These are phyloP conservation scores for Byssoonygena ceratinophila DNA, from an alignment of 2,329 filamentous ascomycete species.

Conservation along the genomic window DNA sequence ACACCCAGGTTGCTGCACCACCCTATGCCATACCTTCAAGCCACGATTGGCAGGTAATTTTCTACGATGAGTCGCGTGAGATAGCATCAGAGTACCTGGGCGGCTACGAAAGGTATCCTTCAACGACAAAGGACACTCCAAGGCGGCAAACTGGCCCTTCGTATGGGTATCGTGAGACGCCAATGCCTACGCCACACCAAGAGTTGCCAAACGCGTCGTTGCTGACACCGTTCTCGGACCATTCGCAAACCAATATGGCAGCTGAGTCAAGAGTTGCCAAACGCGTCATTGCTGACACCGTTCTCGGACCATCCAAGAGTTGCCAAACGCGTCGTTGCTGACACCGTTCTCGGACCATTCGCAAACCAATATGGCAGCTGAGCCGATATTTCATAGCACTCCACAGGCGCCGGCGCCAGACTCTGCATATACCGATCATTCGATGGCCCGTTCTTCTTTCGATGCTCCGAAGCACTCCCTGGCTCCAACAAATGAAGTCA, in stretches of 20 bases:
- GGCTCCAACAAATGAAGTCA: conserved; percentile 37
- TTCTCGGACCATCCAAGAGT: conserved; percentile 39
- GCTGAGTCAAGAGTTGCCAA: conserved; percentile 25
- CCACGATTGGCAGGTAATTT: conserved; percentile 61
- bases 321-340: conserved; percentile 35
- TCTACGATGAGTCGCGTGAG: conserved; percentile 77
- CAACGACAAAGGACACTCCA: conserved; percentile 36
- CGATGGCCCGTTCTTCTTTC: conserved; percentile 28
- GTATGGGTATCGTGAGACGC: conserved; percentile 5
- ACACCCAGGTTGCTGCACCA: conserved; percentile 61
- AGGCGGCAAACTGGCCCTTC: not conserved
- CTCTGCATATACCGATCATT: conserved; percentile 24
- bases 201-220: conserved; percentile 34
- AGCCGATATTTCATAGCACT: conserved; percentile 23
- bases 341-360: conserved; percentile 38
- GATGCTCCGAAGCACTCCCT: conserved; percentile 30
- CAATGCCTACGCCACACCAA: conserved; percentile 14
- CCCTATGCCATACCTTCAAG: conserved; percentile 50
- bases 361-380: conserved; percentile 23
- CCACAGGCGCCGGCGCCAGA: conserved; percentile 21
- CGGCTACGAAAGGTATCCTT: conserved; percentile 62
- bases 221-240: conserved; percentile 38
- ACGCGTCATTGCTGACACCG: conserved; percentile 38
- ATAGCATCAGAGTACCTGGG: conserved; percentile 86
- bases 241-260: conserved; percentile 26